Evolutionary conservation across 1,284 basidiomycete genomes (phyloP), one percentile per base, ranked within the genome.

Genomic region (Sparassis latifolia): DNA sequence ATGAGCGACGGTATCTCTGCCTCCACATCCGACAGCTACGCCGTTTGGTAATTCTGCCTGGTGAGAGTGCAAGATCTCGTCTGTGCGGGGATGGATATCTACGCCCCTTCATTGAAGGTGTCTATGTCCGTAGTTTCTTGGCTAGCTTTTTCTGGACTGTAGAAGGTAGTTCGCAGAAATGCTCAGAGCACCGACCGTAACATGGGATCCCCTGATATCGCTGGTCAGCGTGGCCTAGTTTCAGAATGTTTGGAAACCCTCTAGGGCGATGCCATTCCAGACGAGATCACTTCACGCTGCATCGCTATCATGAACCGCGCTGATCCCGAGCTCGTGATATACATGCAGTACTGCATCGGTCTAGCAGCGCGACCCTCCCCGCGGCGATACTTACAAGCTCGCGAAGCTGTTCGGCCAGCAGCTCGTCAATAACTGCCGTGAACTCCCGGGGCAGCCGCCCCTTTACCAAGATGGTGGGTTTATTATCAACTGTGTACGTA

Each of bases 331-430:
- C 82, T 96, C 60, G 71, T 97, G 57, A 80, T 80, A 5, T 98
- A 97, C 73, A 97, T 98, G 95, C 89, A 97, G 67, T 97, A 92
- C 72, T 79, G 92, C 69, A 92, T 99, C 66, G 82, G 96, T 68
- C 79, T 20, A 20, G 20, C 20, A 79, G 48, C 88, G 88, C 54
- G 85, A 95, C 66, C 75, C 90, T 5, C 78, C 77, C 45, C 87
- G 87, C 62, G 95, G 96, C 45, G 89, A 94, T 58, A 97, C 84
- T 5, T 98, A 97, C 73, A 82, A 81, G 62, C 80, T 97, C 38
- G 96, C 92, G 44, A 98, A 98, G 74, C 88, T 96, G 69, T 97
- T 98, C 63, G 96, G 94, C 48, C 92, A 97, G 66, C 89, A 95
- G 67, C 81, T 99, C 49, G 87, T 99, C 59, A 88, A 97, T 68